These are phyloP conservation scores for Trametes cubensis DNA, from an alignment of 768 basidiomycete species.

Conservation along the genomic window DNA sequence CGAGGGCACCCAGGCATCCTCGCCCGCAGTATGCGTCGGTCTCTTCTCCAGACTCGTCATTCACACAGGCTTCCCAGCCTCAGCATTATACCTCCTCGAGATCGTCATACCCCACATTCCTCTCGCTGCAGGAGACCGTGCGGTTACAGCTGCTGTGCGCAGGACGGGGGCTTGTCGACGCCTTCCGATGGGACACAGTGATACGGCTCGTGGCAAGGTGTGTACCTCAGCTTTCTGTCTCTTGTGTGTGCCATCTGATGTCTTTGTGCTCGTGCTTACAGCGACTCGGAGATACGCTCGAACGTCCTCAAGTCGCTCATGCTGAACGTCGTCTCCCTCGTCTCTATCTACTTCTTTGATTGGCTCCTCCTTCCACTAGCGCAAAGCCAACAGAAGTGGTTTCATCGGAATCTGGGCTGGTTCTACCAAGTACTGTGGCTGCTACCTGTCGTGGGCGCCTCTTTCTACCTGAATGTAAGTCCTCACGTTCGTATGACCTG, in stretches of 20 bases:
- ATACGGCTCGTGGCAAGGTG: conserved; percentile 61
- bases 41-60: conserved; percentile 1
- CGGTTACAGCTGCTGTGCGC: conserved; percentile 63
- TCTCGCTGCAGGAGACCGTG: conserved; percentile 62
- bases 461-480: conserved; percentile 83
- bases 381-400: conserved; percentile 62
- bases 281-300: conserved; percentile 75
- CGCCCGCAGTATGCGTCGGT: conserved; percentile 11
- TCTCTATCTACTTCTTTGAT: conserved; percentile 79
- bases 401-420: conserved; percentile 73
- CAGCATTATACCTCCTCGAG: conserved; percentile 40
- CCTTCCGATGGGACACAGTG: conserved; percentile 73
- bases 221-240: conserved; percentile 23
- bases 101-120: conserved; percentile 67
- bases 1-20: conserved; percentile 1
- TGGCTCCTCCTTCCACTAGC: conserved; percentile 67
- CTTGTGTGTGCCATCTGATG: conserved; percentile 7
- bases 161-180: conserved; percentile 63
- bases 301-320: conserved; percentile 76
- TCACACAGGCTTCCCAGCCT: conserved; percentile 11
- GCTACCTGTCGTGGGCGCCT: conserved; percentile 70
- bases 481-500: background rate
- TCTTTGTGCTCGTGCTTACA: conserved; percentile 34
- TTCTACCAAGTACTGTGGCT: conserved; percentile 82
- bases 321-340: conserved; percentile 70